phyloP scores from a whole-genome alignment of 1,139 yeast genomes.

The Pichia sp. region DNA sequence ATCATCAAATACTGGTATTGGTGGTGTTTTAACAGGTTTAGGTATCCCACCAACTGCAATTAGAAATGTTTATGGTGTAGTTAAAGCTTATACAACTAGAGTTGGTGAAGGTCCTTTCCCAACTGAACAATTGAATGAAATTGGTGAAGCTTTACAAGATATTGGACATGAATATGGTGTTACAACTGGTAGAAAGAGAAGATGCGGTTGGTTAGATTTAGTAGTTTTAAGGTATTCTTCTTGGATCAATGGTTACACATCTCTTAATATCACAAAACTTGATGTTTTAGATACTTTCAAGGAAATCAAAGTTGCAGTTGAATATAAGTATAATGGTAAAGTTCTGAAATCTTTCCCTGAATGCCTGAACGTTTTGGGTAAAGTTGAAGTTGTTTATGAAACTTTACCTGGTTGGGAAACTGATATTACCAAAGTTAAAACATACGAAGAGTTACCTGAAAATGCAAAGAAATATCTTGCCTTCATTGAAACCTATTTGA shows the following conservation, averaged over 20 bases:
- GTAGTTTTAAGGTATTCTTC: slow-evolving; percentile 91
- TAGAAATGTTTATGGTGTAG: slow-evolving; percentile 84
- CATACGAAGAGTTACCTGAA: slow-evolving; percentile 74
- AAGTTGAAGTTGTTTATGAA: slow-evolving; percentile 84
- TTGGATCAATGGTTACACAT: slow-evolving; percentile 88
- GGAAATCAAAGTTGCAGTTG: slow-evolving; percentile 80
- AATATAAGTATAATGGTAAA: slow-evolving; percentile 74
- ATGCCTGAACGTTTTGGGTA: slow-evolving; percentile 71
- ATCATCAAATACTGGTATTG: slow-evolving; percentile 91
- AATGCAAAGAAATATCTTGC: slow-evolving; percentile 79
- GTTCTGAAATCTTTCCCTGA: slow-evolving; percentile 80
- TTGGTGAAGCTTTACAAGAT: slow-evolving; percentile 79
- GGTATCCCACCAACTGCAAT: slow-evolving; percentile 88
- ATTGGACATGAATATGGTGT: slow-evolving; percentile 97
- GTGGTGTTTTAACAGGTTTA: slow-evolving; percentile 96
- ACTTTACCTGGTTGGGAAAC: slow-evolving; percentile 92
- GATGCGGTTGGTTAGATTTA: slow-evolving; percentile 99
- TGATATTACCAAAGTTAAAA: slow-evolving; percentile 66
- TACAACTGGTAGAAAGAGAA: slow-evolving; percentile 97
- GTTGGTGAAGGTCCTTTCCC: slow-evolving; percentile 99
- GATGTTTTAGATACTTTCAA: slow-evolving; percentile 88
- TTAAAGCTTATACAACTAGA: slow-evolving; percentile 96
- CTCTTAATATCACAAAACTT: slow-evolving; percentile 87
- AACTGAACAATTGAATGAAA: slow-evolving; percentile 84
- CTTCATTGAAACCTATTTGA: slow-evolving; percentile 76